phyloP scores from a whole-genome alignment of 345 rosid species.

The Pistacia atlantica region DNA sequence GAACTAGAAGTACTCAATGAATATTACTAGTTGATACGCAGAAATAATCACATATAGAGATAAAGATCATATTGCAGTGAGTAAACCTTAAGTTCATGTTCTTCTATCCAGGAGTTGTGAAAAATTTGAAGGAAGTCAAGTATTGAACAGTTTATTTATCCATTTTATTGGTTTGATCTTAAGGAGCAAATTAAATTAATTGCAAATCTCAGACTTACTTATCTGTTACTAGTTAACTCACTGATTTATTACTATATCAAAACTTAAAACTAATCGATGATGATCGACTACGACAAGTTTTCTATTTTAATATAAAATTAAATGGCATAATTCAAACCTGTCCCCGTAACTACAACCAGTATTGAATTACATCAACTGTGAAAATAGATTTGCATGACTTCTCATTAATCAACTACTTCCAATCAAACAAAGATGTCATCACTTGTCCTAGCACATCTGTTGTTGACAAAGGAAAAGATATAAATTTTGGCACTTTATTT shows the following conservation, averaged over 20 bases:
- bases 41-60: background rate
- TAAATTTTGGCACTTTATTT: background rate
- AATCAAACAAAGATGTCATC: background rate
- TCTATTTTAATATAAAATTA: background rate
- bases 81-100: background rate
- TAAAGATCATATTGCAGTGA: background rate
- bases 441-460: background rate
- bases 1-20: background rate
- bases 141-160: background rate
- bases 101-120: background rate
- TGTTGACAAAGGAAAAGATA: background rate
- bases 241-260: background rate
- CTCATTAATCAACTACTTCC: background rate
- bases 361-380: background rate
- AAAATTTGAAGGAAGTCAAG: background rate
- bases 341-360: background rate
- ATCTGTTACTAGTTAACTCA: background rate
- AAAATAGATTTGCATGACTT: background rate
- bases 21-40: background rate
- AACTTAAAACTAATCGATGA: background rate
- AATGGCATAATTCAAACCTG: background rate
- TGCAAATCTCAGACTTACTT: background rate
- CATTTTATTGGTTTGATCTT: background rate
- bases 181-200: constrained; percentile 1
- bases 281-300: background rate